phyloP scores from a whole-genome alignment of 2,329 filamentous ascomycete genomes.

The Colletotrichum noveboracense region DNA sequence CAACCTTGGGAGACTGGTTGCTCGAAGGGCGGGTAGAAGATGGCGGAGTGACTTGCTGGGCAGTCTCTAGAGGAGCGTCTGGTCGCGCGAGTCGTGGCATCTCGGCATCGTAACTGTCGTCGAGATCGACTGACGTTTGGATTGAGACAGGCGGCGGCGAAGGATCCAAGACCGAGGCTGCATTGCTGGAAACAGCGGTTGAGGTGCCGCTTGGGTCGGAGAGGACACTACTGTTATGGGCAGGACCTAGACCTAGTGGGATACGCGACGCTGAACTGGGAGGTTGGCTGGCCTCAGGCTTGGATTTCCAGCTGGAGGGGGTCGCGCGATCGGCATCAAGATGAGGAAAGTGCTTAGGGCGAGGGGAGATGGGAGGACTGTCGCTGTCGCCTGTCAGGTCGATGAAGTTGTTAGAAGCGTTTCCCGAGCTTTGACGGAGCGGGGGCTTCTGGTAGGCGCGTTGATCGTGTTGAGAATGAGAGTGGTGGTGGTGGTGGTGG shows the following conservation, averaged over 20 bases:
- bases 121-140: constrained; percentile 18
- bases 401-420: background rate
- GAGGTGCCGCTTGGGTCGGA: constrained; percentile 18
- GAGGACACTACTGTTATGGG: background rate
- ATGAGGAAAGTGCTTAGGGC: background rate
- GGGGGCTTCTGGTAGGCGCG: background rate
- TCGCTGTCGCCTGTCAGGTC: constrained; percentile 10
- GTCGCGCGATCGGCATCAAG: constrained; percentile 8
- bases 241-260: background rate
- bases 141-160: constrained; percentile 16
- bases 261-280: background rate
- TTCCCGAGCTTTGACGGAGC: background rate
- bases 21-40: constrained; percentile 15
- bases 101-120: constrained; percentile 8
- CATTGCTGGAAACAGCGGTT: constrained; percentile 21
- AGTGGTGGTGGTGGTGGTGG: background rate
- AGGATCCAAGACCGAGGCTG: constrained; percentile 15
- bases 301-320: background rate
- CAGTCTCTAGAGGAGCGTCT: background rate
- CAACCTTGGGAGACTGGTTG: constrained; percentile 31
- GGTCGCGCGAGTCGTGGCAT: constrained; percentile 6
- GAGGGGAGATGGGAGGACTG: background rate
- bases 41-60: constrained; percentile 18
- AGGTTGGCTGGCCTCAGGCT: background rate
- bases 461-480: background rate